A percentile compares a stretch with the other conserved stretches of the same genome.
These are phyloP conservation scores for Solanum habrochaites DNA, from an alignment of 257 asterid genomes.

Conservation along the genomic window DNA sequence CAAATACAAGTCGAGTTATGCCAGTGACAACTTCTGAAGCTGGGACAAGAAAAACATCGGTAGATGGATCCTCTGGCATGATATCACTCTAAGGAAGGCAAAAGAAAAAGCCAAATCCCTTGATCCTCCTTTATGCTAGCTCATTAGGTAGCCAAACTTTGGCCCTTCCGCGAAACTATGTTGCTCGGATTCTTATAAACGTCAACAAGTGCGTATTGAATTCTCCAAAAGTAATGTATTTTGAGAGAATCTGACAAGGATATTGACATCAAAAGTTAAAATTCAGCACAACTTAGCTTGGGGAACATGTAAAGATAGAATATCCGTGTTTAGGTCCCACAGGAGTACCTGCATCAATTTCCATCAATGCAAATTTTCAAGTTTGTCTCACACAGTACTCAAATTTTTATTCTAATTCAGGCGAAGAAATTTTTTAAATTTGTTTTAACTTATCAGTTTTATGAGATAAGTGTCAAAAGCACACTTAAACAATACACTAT, in stretches of 20 bases:
- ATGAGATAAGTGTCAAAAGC: no score
- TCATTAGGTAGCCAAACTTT: neutral
- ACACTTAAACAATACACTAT: no score
- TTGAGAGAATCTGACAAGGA: neutral
- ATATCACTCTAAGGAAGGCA: neutral
- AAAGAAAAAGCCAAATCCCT: neutral
- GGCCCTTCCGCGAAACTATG: neutral
- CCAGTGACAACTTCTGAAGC: slow-evolving; percentile 7
- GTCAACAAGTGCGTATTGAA: neutral
- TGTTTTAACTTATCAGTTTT: neutral
- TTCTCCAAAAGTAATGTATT: neutral
- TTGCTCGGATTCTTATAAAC: neutral
- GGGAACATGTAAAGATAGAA: neutral
- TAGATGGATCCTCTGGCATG: slow-evolving; percentile 5
- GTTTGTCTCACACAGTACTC: neutral
- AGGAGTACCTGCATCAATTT: neutral
- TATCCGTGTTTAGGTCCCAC: neutral
- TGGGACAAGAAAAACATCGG: neutral
- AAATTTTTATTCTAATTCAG: neutral
- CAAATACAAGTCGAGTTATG: slow-evolving; percentile 5
- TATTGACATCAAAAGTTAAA: no score
- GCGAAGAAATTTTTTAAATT: neutral
- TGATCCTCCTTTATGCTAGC: neutral
- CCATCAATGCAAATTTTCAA: neutral
- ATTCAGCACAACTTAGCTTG: neutral